Evolutionary conservation across 495 filamentous ascomycete genomes (phyloP).

Genomic region (Penicillium silybi): DNA sequence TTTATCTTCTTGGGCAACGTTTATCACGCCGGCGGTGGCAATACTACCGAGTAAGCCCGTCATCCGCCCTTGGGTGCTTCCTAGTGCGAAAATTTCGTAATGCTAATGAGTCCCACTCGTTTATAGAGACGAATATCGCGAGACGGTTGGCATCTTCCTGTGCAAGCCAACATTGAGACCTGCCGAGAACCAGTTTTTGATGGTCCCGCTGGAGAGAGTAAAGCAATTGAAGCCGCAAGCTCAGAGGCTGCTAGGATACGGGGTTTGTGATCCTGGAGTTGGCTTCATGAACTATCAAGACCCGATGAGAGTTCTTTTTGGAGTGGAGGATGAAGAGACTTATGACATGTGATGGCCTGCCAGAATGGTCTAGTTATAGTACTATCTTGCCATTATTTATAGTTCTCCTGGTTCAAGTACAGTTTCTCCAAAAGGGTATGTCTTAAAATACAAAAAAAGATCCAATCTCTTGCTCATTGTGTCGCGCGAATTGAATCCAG

Average conservation of each 20-base stretch:
- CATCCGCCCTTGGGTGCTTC: not conserved
- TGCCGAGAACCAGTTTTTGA: constrained; percentile 37
- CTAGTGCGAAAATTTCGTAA: not conserved
- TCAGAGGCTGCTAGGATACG: constrained; percentile 24
- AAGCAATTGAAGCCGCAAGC: constrained; percentile 23
- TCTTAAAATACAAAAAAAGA: constrained; percentile 13
- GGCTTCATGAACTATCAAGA: constrained; percentile 20
- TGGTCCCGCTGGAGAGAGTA: constrained; percentile 30
- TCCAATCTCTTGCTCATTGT: constrained; percentile 5
- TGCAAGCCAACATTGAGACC: constrained; percentile 27
- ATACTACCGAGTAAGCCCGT: constrained; percentile 16
- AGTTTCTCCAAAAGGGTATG: not conserved
- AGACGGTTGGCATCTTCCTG: constrained; percentile 30
- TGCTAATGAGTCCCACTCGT: not conserved
- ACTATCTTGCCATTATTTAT: no score
- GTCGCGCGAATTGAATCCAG: constrained; percentile 19
- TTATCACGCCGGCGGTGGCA: constrained; percentile 34
- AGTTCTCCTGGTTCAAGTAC: not conserved
- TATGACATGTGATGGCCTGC: constrained; percentile 12
- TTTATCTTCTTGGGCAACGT: constrained; percentile 29
- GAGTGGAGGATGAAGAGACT: constrained; percentile 19
- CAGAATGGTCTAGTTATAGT: not conserved
- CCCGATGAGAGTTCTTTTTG: constrained; percentile 20
- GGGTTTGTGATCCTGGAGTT: constrained; percentile 15
- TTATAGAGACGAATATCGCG: constrained; percentile 16